Evolutionary conservation across 2,329 filamentous ascomycete species (phyloP).

Genomic region (Talaromyces sp.): DNA sequence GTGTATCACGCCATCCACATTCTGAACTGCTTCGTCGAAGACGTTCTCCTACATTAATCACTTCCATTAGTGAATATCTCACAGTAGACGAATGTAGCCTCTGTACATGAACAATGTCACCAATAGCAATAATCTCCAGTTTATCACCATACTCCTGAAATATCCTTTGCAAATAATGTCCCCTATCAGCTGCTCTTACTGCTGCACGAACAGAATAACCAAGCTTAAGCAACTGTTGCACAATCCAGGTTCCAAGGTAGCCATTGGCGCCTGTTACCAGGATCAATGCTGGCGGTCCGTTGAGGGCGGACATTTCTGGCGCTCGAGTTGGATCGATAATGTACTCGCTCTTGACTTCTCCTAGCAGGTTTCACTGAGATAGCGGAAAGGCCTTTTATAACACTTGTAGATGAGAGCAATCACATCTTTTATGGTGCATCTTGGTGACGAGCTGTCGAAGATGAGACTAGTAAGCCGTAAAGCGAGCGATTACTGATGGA

Average conservation of each 20-base stretch:
- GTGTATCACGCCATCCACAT: constrained; percentile 7
- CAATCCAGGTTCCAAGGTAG: not conserved
- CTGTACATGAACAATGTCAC: not conserved
- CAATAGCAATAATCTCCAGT: not conserved
- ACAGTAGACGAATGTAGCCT: not conserved
- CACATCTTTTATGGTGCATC: too few relatives aligned
- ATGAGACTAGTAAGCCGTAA: too few relatives aligned
- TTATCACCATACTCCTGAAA: constrained; percentile 8
- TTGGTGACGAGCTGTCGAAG: too few relatives aligned
- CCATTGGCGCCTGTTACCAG: constrained; percentile 1
- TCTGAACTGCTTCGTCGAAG: not conserved
- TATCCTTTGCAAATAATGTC: not conserved
- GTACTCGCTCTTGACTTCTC: too few relatives aligned
- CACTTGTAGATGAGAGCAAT: too few relatives aligned
- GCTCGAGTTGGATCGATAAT: too few relatives aligned
- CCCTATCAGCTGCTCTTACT: not conserved
- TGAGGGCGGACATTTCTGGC: not conserved
- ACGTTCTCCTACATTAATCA: not conserved
- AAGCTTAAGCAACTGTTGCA: not conserved
- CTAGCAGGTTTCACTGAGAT: too few relatives aligned
- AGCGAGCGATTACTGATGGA: too few relatives aligned
- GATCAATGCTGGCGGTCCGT: not conserved
- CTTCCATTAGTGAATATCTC: not conserved
- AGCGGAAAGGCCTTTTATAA: too few relatives aligned
- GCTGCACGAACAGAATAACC: constrained; percentile 9